Evolutionary conservation across 208 protist genomes (phyloP).

Genomic region (Acanthamoeba royreba): DNA sequence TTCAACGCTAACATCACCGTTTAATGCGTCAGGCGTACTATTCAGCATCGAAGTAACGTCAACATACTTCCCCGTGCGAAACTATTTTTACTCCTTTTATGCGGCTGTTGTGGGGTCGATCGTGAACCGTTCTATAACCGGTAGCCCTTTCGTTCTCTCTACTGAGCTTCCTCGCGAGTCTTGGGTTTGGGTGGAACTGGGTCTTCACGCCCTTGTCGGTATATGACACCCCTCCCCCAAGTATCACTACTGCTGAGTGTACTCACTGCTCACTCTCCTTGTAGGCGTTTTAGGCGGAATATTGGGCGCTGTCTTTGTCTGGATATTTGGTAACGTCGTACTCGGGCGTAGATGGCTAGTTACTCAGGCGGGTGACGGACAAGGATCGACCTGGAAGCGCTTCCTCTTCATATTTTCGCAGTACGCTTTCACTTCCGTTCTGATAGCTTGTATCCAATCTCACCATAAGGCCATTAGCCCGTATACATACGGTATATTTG

Average conservation of each 20-base stretch:
- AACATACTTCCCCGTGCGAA: conserved; percentile 70
- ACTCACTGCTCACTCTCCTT: too few relatives aligned
- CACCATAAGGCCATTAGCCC: neutral
- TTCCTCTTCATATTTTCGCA: neutral
- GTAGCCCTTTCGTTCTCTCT: neutral
- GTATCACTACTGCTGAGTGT: too few relatives aligned
- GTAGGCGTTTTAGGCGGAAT: neutral
- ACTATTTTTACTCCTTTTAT: conserved; percentile 69
- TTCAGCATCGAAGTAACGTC: conserved; percentile 76
- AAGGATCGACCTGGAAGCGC: neutral
- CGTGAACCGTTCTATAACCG: neutral
- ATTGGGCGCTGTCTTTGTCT: neutral
- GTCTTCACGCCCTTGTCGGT: neutral
- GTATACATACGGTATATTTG: neutral
- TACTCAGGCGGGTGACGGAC: neutral
- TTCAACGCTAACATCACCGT: too few relatives aligned
- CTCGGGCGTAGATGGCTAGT: neutral
- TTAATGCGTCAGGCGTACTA: conserved; percentile 69
- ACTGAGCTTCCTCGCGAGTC: neutral
- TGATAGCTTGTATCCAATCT: neutral
- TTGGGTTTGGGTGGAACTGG: neutral
- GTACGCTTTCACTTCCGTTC: neutral
- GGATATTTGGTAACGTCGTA: neutral
- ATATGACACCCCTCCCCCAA: too few relatives aligned
- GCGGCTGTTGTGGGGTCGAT: conserved; percentile 43